A percentile compares a stretch with the other conserved stretches of the same genome.
Evolutionary conservation across 495 filamentous ascomycete species (phyloP).

Genomic region (Clohesyomyces aquaticus): DNA sequence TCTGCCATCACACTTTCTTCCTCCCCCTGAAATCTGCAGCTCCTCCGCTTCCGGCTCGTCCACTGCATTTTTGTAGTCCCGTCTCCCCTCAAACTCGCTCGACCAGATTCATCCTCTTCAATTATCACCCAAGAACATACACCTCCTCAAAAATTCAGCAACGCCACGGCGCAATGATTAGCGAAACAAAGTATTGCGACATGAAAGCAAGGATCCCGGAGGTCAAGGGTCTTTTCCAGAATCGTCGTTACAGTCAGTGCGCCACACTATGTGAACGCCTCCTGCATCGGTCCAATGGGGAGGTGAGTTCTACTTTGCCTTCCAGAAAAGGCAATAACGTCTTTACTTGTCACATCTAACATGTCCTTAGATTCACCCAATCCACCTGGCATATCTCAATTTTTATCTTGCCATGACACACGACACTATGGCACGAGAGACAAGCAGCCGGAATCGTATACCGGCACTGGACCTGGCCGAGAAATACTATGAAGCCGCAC

Average conservation of each 20-base stretch:
- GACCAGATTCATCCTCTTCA: background rate
- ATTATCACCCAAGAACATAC: background rate
- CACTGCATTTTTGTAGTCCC: constrained; percentile 8
- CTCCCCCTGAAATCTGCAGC: constrained; percentile 15
- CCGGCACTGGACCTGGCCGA: constrained; percentile 37
- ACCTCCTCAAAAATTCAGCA: background rate
- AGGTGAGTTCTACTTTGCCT: constrained; percentile 18
- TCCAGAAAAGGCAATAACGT: too few species aligned
- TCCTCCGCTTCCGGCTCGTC: background rate
- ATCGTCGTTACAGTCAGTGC: constrained; percentile 39
- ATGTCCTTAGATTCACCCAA: too few species aligned
- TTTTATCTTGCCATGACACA: constrained; percentile 42
- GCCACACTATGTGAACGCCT: constrained; percentile 21
- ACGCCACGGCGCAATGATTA: constrained; percentile 6
- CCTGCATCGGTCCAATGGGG: constrained; percentile 12
- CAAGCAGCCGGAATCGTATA: constrained; percentile 22
- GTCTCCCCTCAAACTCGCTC: background rate
- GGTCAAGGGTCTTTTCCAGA: constrained; percentile 37
- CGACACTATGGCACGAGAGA: constrained; percentile 35
- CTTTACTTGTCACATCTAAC: background rate
- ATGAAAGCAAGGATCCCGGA: constrained; percentile 25
- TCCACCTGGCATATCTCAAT: too few species aligned
- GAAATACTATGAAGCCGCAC: constrained; percentile 38
- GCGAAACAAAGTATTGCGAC: constrained; percentile 4
- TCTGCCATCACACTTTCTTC: constrained; percentile 22